Percentiles rank a stretch among this genome's conserved stretches.
These are phyloP conservation scores for Chytriomyces hyalinus DNA, from an alignment of 192 early-diverging fungal genomes.

Conservation along the genomic window DNA sequence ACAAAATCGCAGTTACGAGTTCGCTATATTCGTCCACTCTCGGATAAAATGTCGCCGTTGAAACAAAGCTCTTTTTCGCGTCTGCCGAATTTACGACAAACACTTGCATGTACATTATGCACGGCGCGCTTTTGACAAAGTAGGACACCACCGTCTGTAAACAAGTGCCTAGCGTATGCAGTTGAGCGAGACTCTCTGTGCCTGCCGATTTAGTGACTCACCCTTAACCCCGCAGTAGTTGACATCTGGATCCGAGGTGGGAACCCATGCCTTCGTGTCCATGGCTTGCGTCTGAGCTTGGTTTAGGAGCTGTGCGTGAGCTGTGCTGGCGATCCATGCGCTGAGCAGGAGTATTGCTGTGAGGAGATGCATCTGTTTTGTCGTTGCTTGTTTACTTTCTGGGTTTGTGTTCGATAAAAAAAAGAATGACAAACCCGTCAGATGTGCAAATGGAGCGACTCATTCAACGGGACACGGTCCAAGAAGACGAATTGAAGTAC, in stretches of 20 bases:
- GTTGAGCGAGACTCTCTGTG: neutral
- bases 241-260: neutral
- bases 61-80: conserved; percentile 9
- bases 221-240: neutral
- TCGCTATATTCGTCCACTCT: conserved; percentile 51
- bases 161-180: neutral
- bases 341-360: no score
- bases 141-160: neutral
- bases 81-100: neutral
- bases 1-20: conserved; percentile 20
- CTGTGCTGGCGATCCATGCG: no score
- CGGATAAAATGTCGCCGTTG: conserved; percentile 52
- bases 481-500: neutral
- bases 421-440: neutral
- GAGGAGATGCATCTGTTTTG: no score
- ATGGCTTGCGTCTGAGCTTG: neutral
- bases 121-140: neutral
- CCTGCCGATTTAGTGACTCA: neutral
- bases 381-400: neutral
- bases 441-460: neutral
- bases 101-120: conserved; percentile 28
- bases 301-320: neutral
- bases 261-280: neutral
- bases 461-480: neutral
- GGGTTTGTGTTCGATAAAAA: neutral